phyloP scores from a whole-genome alignment of 768 basidiomycete genomes.

The Serpula lacrymans region DNA sequence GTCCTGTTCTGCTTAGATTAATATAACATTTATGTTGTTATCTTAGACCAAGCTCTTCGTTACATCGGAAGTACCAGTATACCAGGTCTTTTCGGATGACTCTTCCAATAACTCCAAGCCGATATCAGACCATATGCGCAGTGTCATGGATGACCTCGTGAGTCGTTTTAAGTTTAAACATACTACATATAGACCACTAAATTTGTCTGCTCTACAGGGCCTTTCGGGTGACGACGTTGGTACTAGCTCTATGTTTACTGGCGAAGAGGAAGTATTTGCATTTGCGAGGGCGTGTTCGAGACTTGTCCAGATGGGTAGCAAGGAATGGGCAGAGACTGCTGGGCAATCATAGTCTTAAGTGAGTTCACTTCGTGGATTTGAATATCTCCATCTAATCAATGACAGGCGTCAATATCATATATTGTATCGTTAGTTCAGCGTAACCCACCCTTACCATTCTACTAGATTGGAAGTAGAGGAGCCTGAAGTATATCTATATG shows the following conservation, averaged over 20 bases:
- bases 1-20: background rate
- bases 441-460: no score
- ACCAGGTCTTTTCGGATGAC: constrained; percentile 84
- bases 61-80: constrained; percentile 90
- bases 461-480: no score
- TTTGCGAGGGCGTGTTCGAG: constrained; percentile 92
- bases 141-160: constrained; percentile 95
- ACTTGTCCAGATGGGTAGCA: constrained; percentile 87
- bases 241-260: constrained; percentile 85
- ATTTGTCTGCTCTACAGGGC: constrained; percentile 47
- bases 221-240: constrained; percentile 75
- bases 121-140: constrained; percentile 83
- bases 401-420: no score
- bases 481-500: no score
- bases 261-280: constrained; percentile 96
- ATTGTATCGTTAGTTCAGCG: no score
- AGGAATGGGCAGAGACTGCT: constrained; percentile 68
- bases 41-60: constrained; percentile 83
- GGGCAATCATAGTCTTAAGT: constrained; percentile 24
- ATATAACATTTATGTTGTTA: constrained; percentile 1
- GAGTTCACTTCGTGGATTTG: no score
- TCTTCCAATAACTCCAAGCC: constrained; percentile 32
- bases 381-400: no score
- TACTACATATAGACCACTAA: no score
- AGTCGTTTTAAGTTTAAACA: constrained; percentile 25